Evolutionary conservation across 345 rosid genomes (phyloP).

Genomic region (Geranium brycei): DNA sequence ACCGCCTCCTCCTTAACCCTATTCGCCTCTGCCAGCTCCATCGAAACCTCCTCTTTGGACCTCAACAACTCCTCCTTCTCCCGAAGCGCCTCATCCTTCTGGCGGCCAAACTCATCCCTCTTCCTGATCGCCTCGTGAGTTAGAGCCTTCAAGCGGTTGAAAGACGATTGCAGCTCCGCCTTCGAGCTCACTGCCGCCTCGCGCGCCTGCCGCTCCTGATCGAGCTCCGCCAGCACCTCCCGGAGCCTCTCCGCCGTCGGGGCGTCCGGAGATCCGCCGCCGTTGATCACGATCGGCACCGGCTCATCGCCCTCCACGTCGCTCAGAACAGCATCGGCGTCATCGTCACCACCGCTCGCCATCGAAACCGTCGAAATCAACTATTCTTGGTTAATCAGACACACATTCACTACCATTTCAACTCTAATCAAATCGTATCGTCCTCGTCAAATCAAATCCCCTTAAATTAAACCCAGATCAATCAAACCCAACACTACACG

Average conservation of each 20-base stretch:
- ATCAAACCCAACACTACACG: neutral
- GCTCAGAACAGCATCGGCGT: conserved; percentile 68
- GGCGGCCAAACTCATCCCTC: conserved; percentile 63
- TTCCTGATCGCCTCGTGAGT: conserved; percentile 79
- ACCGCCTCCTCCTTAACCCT: conserved; percentile 39
- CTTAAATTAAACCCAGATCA: neutral
- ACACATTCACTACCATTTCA: neutral
- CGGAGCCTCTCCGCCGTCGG: conserved; percentile 36
- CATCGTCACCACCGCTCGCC: conserved; percentile 47
- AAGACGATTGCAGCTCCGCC: conserved; percentile 49
- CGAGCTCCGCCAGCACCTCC: conserved; percentile 65
- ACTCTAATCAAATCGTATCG: neutral
- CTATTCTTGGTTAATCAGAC: neutral
- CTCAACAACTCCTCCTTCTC: conserved; percentile 51
- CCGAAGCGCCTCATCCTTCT: conserved; percentile 61
- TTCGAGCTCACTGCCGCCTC: conserved; percentile 60
- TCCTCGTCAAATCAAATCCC: neutral
- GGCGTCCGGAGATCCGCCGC: conserved; percentile 32
- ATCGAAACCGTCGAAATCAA: conserved; percentile 15
- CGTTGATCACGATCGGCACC: conserved; percentile 25
- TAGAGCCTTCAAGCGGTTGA: conserved; percentile 55
- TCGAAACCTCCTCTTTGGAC: conserved; percentile 30
- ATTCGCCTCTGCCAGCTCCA: conserved; percentile 37
- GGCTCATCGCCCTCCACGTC: conserved; percentile 82
- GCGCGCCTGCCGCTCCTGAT: conserved; percentile 82